A percentile compares a stretch with the other conserved stretches of the same genome.
phyloP scores from a whole-genome alignment of 257 asterid species.

The Solanum appendiculatum region DNA sequence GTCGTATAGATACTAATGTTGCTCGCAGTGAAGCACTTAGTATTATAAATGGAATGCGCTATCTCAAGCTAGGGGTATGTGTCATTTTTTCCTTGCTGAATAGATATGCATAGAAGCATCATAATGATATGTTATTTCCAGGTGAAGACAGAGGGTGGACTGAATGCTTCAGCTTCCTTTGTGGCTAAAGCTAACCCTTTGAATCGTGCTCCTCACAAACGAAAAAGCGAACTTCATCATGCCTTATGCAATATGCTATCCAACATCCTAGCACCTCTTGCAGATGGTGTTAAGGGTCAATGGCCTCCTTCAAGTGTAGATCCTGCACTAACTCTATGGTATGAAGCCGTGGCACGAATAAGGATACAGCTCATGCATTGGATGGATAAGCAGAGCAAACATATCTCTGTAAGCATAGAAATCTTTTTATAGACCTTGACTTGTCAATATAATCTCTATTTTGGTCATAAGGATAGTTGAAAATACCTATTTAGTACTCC shows the following conservation, averaged over 20 bases:
- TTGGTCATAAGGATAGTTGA: neutral
- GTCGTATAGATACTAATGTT: constrained; percentile 82
- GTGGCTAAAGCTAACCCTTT: constrained; percentile 98
- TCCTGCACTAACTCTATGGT: constrained; percentile 94
- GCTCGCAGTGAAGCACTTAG: constrained; percentile 98
- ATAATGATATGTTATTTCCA: constrained; percentile 37
- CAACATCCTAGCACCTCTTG: constrained; percentile 87
- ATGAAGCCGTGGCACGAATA: constrained; percentile 96
- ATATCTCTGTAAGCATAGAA: constrained; percentile 62
- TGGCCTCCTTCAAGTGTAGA: constrained; percentile 98
- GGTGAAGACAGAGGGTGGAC: constrained; percentile 95
- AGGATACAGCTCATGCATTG: constrained; percentile 83
- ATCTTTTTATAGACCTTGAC: neutral
- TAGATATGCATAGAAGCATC: constrained; percentile 12
- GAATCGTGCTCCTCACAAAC: constrained; percentile 90
- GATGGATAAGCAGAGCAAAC: constrained; percentile 99
- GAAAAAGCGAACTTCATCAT: constrained; percentile 97
- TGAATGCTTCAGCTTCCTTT: constrained; percentile 98
- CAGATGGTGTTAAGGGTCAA: constrained; percentile 93
- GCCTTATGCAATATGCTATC: constrained; percentile 99
- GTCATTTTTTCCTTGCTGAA: constrained; percentile 9
- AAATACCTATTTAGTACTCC: neutral
- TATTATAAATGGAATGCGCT: constrained; percentile 94
- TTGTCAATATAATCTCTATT: neutral
- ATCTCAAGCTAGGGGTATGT: constrained; percentile 97